A percentile compares a stretch with the other conserved stretches of the same genome.
Evolutionary conservation across 2,329 filamentous ascomycete genomes (phyloP).

Genomic region (Acrocalymma vagum): DNA sequence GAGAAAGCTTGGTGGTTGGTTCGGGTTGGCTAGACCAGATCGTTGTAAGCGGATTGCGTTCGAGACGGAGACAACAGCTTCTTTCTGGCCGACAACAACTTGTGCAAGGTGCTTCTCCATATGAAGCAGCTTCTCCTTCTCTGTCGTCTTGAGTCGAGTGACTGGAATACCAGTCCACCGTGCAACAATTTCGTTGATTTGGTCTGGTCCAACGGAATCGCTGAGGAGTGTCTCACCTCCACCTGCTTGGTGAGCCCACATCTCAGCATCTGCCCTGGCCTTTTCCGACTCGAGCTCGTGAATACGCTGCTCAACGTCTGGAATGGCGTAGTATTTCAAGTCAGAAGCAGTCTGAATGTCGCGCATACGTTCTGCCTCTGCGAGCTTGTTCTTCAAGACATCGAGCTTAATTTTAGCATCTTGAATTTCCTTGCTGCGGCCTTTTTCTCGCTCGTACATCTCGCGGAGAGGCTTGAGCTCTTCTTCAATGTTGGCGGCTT

Average conservation of each 20-base stretch:
- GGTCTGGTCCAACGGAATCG: constrained; percentile 92
- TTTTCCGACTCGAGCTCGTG: constrained; percentile 83
- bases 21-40: constrained; percentile 93
- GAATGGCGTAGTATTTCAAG: constrained; percentile 96
- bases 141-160: constrained; percentile 89
- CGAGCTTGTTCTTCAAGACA: constrained; percentile 86
- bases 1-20: constrained; percentile 96
- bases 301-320: constrained; percentile 85
- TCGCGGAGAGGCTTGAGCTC: constrained; percentile 90
- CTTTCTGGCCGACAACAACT: constrained; percentile 90
- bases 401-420: constrained; percentile 96
- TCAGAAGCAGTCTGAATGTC: constrained; percentile 91
- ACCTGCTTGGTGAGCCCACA: constrained; percentile 64
- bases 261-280: constrained; percentile 76
- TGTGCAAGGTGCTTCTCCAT: constrained; percentile 91
- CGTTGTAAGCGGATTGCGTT: constrained; percentile 96
- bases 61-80: constrained; percentile 90
- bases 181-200: constrained; percentile 98
- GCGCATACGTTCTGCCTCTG: constrained; percentile 87
- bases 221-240: constrained; percentile 78
- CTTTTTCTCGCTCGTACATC: constrained; percentile 94
- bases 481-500: constrained; percentile 93
- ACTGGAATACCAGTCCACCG: constrained; percentile 99
- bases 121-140: constrained; percentile 97
- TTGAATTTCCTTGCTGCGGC: constrained; percentile 89